Base-by-base conservation (phyloP, 2,329 filamentous ascomycete species). In the Shiraia bambusicola region DNA sequence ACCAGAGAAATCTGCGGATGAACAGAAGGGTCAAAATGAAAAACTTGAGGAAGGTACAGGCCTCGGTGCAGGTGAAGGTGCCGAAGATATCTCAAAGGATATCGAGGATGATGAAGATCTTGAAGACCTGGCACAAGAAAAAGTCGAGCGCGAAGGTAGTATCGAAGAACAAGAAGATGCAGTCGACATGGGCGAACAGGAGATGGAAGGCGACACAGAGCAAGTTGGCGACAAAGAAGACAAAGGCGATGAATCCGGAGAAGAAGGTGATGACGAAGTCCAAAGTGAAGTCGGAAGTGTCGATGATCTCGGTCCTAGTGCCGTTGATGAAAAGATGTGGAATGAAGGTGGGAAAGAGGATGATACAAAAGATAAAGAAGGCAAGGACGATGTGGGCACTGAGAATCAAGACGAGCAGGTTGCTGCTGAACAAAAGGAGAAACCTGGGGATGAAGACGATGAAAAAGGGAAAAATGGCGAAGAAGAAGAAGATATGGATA, bases 281-380 rank as follows among this genome's bases (percentile, higher is more conserved):
- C 90, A 96, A 52, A 91, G 95, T 58, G 89, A 97, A 69, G 81
- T 87, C 4, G 93, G 91, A 1, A 87, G 90, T 58, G 90, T 97
- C 9, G 88, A 96, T 70, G 89, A 95, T 58, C 76, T 95, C 29
- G 92, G 95, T 56, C 86, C 89, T 10, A 87, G 83, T 12, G 88
- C 92, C 14, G 87, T 97, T 1, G 94, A 98, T 64, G 94, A 98
- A 72, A 98, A 97, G 76, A 90, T 97, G 80, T 98, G 93, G 93
- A 91, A 98, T 69, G 91, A 90, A 28, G 83, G 84, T 32, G 84
- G 88, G 30, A 78, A 85, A 34, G 79, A 91, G 31, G 83, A 91
- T 34, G 83, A 87, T 1, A 86, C 92, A 34, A 93, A 93, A 54
- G 87, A 96, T 31, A 86, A 88, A 59, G 76, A 88, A 60, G 84